A percentile compares a stretch with the other conserved stretches of the same genome.
Evolutionary conservation across 352 stramenopile species (phyloP).

Genomic region (Pythium rishiriense): DNA sequence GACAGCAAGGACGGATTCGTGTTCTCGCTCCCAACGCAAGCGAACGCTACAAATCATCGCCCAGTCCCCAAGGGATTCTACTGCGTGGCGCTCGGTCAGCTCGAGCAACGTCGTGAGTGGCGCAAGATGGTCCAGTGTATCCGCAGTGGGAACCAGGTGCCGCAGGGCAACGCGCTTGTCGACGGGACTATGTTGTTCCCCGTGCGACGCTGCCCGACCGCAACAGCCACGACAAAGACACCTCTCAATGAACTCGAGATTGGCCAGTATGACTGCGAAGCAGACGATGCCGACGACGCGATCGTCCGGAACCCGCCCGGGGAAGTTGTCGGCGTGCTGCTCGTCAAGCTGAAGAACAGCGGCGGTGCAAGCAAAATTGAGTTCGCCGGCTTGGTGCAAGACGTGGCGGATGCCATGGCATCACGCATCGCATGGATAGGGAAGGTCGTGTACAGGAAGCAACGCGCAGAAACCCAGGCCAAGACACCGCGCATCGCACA

Average conservation of each 20-base stretch:
- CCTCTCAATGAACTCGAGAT: not conserved
- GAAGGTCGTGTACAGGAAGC: slow-evolving; percentile 11
- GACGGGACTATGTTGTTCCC: slow-evolving; percentile 6
- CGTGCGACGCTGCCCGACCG: not conserved
- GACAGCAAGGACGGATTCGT: slow-evolving; percentile 2
- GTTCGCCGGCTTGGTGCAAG: slow-evolving; percentile 1
- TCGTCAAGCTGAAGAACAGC: slow-evolving; percentile 11
- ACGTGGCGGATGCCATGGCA: slow-evolving; percentile 8
- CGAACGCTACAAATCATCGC: not conserved
- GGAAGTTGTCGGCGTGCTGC: slow-evolving; percentile 14
- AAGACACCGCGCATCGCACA: not conserved
- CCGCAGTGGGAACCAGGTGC: not conserved
- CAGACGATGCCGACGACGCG: not conserved
- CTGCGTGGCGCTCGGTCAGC: slow-evolving; percentile 14
- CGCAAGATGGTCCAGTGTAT: slow-evolving; percentile 19
- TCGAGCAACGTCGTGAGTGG: slow-evolving; percentile 22
- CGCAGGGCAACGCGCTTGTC: not conserved
- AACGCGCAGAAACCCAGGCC: not conserved
- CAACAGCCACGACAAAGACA: too few relatives aligned
- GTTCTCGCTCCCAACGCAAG: slow-evolving; percentile 21
- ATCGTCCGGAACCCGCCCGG: not conserved
- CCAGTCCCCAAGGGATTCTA: slow-evolving; percentile 12
- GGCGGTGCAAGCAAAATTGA: not conserved
- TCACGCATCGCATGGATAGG: slow-evolving; percentile 19
- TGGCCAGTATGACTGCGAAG: not conserved